phyloP scores from a whole-genome alignment of 331 rosid genomes.

The Saraca asoca region DNA sequence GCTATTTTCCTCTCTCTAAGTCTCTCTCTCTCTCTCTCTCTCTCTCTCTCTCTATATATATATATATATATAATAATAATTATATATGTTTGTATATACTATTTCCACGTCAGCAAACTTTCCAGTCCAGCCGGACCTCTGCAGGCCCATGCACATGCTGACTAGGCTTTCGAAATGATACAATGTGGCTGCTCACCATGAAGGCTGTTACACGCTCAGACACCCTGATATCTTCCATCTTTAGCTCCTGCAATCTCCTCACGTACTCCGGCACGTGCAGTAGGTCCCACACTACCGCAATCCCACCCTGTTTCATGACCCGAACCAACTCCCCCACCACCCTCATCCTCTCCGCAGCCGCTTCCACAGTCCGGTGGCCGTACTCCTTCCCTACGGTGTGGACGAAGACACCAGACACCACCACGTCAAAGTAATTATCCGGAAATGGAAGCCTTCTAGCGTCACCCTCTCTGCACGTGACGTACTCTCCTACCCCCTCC shows the following conservation, averaged over 20 bases:
- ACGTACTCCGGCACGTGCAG: constrained; percentile 95
- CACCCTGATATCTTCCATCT: constrained; percentile 88
- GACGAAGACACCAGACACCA: constrained; percentile 88
- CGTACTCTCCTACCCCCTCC: constrained; percentile 95
- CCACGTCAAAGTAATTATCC: constrained; percentile 90
- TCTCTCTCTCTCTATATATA: too few relatives aligned
- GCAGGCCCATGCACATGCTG: constrained; percentile 68
- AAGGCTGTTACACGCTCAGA: constrained; percentile 90
- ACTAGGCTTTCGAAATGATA: constrained; percentile 85
- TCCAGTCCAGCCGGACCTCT: constrained; percentile 94
- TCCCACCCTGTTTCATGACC: constrained; percentile 84
- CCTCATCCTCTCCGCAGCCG: constrained; percentile 94
- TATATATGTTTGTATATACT: too few relatives aligned
- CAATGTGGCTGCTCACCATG: constrained; percentile 95
- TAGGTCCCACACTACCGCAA: constrained; percentile 93
- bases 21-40: too few relatives aligned
- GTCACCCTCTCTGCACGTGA: constrained; percentile 92
- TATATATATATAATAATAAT: too few relatives aligned
- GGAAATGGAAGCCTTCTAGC: constrained; percentile 82
- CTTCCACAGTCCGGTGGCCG: constrained; percentile 81
- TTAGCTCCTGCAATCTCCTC: constrained; percentile 74
- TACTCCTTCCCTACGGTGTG: constrained; percentile 90
- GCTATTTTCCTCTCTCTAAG: too few relatives aligned
- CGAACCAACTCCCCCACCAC: constrained; percentile 90
- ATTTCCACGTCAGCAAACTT: constrained; percentile 46